These are phyloP conservation scores for Pichia sp. DNA, from an alignment of 1,139 yeast genomes.

Conservation along the genomic window DNA sequence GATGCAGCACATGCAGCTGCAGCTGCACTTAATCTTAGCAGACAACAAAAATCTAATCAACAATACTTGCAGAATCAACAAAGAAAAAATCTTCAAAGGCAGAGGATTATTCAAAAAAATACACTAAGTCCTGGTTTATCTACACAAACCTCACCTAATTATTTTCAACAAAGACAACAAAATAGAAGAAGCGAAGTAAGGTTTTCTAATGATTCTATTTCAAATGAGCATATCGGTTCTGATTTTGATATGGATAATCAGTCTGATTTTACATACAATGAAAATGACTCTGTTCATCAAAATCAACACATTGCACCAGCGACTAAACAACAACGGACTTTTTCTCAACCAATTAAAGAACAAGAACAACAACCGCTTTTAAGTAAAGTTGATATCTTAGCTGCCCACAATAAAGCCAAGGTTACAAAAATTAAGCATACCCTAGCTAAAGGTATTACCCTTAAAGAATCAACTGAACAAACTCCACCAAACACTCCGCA, in stretches of 20 bases:
- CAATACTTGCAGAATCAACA: not conserved
- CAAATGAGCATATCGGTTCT: not conserved
- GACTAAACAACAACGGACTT: too few relatives aligned
- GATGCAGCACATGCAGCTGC: slow-evolving; percentile 12
- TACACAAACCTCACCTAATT: not conserved
- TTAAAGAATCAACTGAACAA: not conserved
- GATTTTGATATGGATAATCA: not conserved
- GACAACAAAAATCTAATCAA: not conserved
- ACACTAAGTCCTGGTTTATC: too few relatives aligned
- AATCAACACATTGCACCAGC: too few relatives aligned
- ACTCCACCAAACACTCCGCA: not conserved
- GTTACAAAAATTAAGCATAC: not conserved
- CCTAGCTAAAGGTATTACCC: not conserved
- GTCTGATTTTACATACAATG: not conserved
- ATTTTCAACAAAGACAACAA: not conserved
- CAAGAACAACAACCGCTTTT: not conserved
- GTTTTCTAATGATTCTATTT: not conserved
- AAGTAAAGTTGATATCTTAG: not conserved
- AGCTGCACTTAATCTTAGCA: slow-evolving; percentile 2
- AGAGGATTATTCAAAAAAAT: too few relatives aligned
- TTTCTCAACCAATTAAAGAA: too few relatives aligned
- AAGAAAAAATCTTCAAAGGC: not conserved
- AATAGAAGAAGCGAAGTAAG: slow-evolving; percentile 1
- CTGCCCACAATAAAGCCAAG: not conserved
- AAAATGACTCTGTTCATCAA: not conserved